A percentile compares a stretch with the other conserved stretches of the same genome.
Conservation (phyloP, 148 eudicot species). For the Chenopodium berlandieri region DNA sequence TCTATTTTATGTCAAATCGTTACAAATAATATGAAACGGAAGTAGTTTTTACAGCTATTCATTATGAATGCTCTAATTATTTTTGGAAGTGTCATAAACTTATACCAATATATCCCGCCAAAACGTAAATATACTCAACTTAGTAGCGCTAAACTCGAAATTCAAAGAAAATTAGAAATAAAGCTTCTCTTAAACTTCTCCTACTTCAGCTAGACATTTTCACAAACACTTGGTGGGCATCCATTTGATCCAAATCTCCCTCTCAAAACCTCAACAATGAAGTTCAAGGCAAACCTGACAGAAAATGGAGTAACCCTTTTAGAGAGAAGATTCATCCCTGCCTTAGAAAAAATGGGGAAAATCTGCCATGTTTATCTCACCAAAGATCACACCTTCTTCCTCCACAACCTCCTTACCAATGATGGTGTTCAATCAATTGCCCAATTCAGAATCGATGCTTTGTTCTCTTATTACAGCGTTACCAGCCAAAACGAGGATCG, state of each 20-base stretch:
- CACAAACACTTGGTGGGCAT: conserved; percentile 27
- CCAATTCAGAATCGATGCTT: conserved; percentile 60
- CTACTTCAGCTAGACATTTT: conserved; percentile 12
- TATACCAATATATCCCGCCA: too few relatives aligned
- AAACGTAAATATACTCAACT: too few relatives aligned
- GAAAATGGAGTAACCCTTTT: conserved; percentile 71
- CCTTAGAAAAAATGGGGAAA: conserved; percentile 80
- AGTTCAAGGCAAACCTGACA: conserved; percentile 86
- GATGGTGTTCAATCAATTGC: conserved; percentile 84
- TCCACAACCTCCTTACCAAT: conserved; percentile 67
- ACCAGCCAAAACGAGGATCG: conserved; percentile 77
- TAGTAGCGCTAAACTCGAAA: too few relatives aligned
- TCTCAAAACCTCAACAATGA: conserved; percentile 38
- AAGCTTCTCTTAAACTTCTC: not conserved
- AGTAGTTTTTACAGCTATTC: too few relatives aligned
- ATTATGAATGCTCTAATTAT: too few relatives aligned
- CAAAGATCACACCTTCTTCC: conserved; percentile 67
- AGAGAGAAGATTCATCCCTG: conserved; percentile 77
- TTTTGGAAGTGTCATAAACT: too few relatives aligned
- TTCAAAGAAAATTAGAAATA: too few relatives aligned
- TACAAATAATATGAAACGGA: too few relatives aligned
- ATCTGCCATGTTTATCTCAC: conserved; percentile 74
- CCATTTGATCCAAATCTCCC: not conserved
- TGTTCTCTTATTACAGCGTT: conserved; percentile 73
- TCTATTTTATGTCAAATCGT: too few relatives aligned